Evolutionary conservation across 2,329 filamentous ascomycete species (phyloP).

Genomic region (Pezicula neosporulosa): DNA sequence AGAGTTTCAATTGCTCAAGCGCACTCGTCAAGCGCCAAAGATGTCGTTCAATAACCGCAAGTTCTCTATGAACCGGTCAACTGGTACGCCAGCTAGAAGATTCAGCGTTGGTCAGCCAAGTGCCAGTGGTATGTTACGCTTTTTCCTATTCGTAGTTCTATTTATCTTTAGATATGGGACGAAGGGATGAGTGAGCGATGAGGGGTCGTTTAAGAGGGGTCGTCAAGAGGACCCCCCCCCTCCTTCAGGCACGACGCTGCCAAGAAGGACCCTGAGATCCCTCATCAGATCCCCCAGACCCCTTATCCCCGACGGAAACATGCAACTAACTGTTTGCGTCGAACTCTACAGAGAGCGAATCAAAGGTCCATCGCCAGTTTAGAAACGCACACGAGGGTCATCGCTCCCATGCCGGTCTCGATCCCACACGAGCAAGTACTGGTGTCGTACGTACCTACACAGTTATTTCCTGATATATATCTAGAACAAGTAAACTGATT

Average conservation of each 20-base stretch:
- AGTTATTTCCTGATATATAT: no score
- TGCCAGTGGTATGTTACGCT: conserved; percentile 44
- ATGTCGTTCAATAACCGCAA: conserved; percentile 51
- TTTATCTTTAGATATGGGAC: conserved; percentile 1
- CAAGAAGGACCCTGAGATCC: background rate
- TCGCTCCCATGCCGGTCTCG: conserved; percentile 85
- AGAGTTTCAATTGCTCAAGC: no score
- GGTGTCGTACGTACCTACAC: conserved; percentile 66
- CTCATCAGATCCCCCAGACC: background rate
- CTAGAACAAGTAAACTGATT: no score
- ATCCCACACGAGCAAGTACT: conserved; percentile 82
- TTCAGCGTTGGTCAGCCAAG: conserved; percentile 58
- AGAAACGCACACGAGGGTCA: conserved; percentile 87
- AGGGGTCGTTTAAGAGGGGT: no score
- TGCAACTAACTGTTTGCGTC: background rate
- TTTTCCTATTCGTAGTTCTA: conserved; percentile 3
- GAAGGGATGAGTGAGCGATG: no score
- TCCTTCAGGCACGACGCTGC: no score
- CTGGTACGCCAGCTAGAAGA: conserved; percentile 46
- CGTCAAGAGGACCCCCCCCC: no score
- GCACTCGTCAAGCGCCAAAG: conserved; percentile 2
- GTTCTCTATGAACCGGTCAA: conserved; percentile 66
- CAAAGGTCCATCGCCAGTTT: conserved; percentile 85
- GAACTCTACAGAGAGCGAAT: conserved; percentile 64
- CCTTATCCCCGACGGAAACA: background rate